Evolutionary conservation across 495 filamentous ascomycete species (phyloP).

Genomic region (Tuber brumale): DNA sequence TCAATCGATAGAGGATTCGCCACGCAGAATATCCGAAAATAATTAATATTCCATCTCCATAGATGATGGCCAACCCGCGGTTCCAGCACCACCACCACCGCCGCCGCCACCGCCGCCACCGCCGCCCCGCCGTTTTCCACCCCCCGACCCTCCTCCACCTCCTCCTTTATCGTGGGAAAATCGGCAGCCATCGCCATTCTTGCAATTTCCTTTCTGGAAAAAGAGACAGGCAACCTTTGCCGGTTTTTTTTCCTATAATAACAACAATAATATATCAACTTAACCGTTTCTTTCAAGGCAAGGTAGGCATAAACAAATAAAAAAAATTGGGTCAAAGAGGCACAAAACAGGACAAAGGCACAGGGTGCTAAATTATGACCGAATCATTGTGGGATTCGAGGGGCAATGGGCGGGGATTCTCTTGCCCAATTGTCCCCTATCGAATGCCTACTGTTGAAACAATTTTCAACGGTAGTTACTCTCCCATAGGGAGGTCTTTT

Average conservation of each 20-base stretch:
- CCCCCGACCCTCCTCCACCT: conserved; percentile 5
- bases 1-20: not conserved
- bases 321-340: not conserved
- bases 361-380: not conserved
- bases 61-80: conserved; percentile 38
- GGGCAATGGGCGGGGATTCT: not conserved
- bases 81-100: conserved; percentile 21
- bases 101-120: conserved; percentile 6
- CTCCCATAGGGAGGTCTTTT: not conserved
- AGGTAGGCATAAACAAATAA: conserved; percentile 12
- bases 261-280: conserved; percentile 17
- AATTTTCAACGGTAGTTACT: not conserved
- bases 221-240: conserved; percentile 38
- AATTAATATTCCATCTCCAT: conserved; percentile 39
- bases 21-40: conserved; percentile 10
- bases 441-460: not conserved
- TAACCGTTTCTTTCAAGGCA: conserved; percentile 16
- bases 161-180: conserved; percentile 37
- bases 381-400: not conserved
- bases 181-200: conserved; percentile 39
- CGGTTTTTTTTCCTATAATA: conserved; percentile 38
- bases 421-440: not conserved
- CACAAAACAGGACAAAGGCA: not conserved
- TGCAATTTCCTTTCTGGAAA: conserved; percentile 40
- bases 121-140: conserved; percentile 11